Evolutionary conservation across 768 basidiomycete genomes (phyloP), one percentile per base, ranked within the genome.

Genomic region (Suillus bovinus): DNA sequence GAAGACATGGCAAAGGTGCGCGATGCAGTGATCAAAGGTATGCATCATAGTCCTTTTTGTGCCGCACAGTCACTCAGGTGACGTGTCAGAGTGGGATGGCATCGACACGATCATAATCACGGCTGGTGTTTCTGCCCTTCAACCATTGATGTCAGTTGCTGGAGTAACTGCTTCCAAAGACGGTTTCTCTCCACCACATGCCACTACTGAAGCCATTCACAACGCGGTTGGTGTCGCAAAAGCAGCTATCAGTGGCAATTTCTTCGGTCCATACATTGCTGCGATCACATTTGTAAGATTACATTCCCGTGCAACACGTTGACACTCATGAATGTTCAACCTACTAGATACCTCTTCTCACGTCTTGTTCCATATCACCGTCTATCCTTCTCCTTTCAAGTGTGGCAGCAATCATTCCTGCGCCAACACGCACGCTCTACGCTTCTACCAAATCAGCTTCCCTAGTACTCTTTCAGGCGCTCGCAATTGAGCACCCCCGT

Each of bases 381-480:
- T 85, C 91, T 0, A 80, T 96, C 41, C 83, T 93, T 31, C 85
- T 96, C 46, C 71, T 97, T 39, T 93, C 93, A 9, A 90, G 88
- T 33, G 78, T 89, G 3, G 95, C 89, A 3, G 86, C 92, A 3
- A 79, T 89, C 7, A 86, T 95, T 39, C 91, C 95, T 3, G 86
- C 94, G 0, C 95, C 95, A 1, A 94, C 91, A 1, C 88, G 95
- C 8, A 78, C 91, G 1, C 76, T 98, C 39, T 98, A 98, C 71
- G 86, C 83, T 0, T 86, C 93, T 4, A 91, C 90, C 11, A 97
- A 98, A 73, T 81, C 89, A 3, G 90, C 94, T 0, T 86, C 90
- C 1, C 82, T 92, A 33, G 65, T 88, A 6, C 85, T 95, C 61
- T 94, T 87, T 72, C 90, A 91, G 72, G 81, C 89, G 0, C 84